Percentiles rank a stretch among this genome's conserved stretches.
Evolutionary conservation across 78 protist species (phyloP).

Genomic region (Dictyostelium brefeldianum): DNA sequence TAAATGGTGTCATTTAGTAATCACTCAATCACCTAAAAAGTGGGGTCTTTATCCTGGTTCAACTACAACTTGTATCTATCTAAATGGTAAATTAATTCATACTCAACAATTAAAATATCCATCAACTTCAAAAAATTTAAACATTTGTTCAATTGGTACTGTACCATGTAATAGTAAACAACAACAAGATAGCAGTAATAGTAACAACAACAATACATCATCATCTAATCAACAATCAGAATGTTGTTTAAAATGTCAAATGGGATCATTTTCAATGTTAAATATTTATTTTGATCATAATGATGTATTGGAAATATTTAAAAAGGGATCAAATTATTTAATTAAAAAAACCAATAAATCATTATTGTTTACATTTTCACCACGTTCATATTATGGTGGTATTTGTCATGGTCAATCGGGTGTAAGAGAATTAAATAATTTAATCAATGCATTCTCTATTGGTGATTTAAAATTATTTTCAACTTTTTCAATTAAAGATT

Average conservation of each 20-base stretch:
- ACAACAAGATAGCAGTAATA: background rate
- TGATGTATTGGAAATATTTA: constrained; percentile 16
- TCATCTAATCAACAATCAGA: background rate
- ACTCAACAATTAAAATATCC: constrained; percentile 42
- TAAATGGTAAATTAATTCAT: constrained; percentile 23
- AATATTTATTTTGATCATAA: background rate
- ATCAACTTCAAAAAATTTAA: constrained; percentile 43
- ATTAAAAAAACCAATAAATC: constrained; percentile 26
- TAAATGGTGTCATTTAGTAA: constrained; percentile 40
- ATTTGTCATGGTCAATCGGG: constrained; percentile 47
- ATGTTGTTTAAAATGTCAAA: constrained; percentile 39
- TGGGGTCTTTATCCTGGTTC: constrained; percentile 33
- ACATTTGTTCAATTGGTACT: constrained; percentile 56
- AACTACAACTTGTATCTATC: background rate
- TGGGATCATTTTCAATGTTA: constrained; percentile 61
- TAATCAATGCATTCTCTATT: constrained; percentile 49
- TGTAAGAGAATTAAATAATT: background rate
- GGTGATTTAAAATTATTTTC: constrained; percentile 51
- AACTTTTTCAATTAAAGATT: constrained; percentile 67
- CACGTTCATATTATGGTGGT: constrained; percentile 49
- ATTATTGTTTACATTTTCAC: constrained; percentile 51
- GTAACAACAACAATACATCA: background rate
- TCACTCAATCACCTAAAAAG: constrained; percentile 37
- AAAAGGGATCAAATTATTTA: constrained; percentile 39
- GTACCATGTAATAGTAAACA: background rate